phyloP scores from a whole-genome alignment of 2,329 filamentous ascomycete species.

The Diaporthe eres region DNA sequence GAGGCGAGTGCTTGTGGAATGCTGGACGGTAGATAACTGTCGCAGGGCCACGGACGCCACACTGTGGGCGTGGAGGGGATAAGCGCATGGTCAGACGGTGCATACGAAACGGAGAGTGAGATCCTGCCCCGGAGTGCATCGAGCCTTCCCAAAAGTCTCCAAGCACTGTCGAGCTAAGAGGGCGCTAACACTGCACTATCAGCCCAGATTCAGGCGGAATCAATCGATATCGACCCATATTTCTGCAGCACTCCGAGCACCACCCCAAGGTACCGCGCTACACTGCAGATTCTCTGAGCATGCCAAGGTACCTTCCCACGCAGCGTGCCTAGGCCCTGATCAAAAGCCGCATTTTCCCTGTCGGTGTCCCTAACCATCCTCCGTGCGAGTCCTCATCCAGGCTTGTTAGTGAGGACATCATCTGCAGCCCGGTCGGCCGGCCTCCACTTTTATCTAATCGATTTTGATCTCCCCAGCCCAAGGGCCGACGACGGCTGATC shows the following conservation, averaged over 20 bases:
- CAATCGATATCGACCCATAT: slow-evolving; percentile 44
- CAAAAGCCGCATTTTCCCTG: neutral
- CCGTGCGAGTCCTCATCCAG: no score
- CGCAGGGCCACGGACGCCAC: slow-evolving; percentile 6
- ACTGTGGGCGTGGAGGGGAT: slow-evolving; percentile 12
- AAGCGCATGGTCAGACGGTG: neutral
- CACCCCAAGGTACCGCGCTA: neutral
- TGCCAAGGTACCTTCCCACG: neutral
- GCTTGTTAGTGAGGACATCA: slow-evolving; percentile 1
- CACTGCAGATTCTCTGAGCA: neutral
- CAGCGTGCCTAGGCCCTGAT: neutral
- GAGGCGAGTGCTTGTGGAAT: slow-evolving; percentile 10
- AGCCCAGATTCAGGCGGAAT: slow-evolving; percentile 46
- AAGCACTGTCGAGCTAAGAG: slow-evolving; percentile 8
- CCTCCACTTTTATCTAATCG: slow-evolving; percentile 33
- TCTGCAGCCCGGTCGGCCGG: neutral
- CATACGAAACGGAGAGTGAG: slow-evolving; percentile 20
- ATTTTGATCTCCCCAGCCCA: slow-evolving; percentile 29
- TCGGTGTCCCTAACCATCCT: neutral
- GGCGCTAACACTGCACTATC: slow-evolving; percentile 41
- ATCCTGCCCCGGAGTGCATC: slow-evolving; percentile 11
- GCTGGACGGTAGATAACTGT: slow-evolving; percentile 7
- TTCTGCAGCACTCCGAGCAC: slow-evolving; percentile 21
- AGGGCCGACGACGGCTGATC: slow-evolving; percentile 22
- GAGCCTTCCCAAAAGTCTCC: slow-evolving; percentile 25